Evolutionary conservation across 805 yeast species (phyloP), one percentile per base, ranked within the genome.

Genomic region (Blastobotrys muscicola): DNA sequence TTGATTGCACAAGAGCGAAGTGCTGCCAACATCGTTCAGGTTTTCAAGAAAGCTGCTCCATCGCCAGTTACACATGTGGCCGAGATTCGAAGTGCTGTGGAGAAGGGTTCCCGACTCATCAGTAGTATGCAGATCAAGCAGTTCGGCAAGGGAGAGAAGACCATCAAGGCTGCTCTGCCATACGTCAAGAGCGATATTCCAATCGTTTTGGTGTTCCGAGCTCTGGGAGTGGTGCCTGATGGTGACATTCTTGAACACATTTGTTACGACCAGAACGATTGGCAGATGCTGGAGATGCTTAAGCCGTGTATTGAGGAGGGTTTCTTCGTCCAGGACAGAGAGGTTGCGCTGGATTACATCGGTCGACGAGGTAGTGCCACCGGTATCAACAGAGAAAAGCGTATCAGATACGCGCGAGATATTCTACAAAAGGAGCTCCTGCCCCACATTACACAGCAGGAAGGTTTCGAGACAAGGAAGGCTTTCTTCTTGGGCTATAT

Each of bases 241-340:
- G 98, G 99, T 64, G 99, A 92, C 68, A 92, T 92, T 58, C 71
- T 92, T 59, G 97, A 92, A 66, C 98, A 92, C 66, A 92, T 92
- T 47, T 92, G 98, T 69, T 92, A 90, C 65, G 99, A 92, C 65
- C 87, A 86, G 48, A 84, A 82, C 53, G 99, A 92, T 70, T 90
- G 97, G 97, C 98, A 92, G 68, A 92, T 92, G 98, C 75, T 92
- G 65, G 99, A 92, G 68, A 86, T 92, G 92, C 74, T 92, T 59
- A 94, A 92, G 65, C 98, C 99, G 5, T 92, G 97, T 76, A 94
- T 92, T 49, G 99, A 92, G 65, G 98, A 94, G 69, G 98, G 97
- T 43, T 94, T 92, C 66, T 92, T 92, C 43, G 89, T 92, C 52
- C 98, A 92, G 69, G 97, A 94, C 60, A 81, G 95, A 60, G 97